Base-by-base conservation (phyloP, 495 filamentous ascomycete species). In the Aspergillus coremiiformis region DNA sequence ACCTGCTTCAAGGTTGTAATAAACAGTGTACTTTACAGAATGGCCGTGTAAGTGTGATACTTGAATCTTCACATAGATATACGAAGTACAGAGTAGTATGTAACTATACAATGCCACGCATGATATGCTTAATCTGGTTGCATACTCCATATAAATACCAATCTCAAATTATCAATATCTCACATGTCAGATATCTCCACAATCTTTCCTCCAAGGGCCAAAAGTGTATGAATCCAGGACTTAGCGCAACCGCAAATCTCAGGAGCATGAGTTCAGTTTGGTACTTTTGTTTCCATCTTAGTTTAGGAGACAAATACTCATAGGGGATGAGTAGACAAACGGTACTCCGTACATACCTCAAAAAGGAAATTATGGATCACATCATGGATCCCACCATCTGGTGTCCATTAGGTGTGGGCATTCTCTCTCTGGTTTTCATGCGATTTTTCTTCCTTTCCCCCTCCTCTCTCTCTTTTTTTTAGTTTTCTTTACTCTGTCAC, bases 41-140 rank as follows among this genome's bases (percentile, higher is more conserved):
- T 17, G 37, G 17, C 17, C 21, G 17, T 20, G 37, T 41, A 41
- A 10, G 19, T 20, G 37, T 21, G 37, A 41, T 41, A 20, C 17
- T 20, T 41, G 5, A 41, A 21, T 11, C 1, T 7, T 21, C 37
- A 21, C n/a, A n/a, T n/a, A n/a, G n/a, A n/a, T n/a, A n/a, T n/a
- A n/a, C n/a, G n/a, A n/a, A n/a, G n/a, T n/a, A n/a, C n/a, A n/a
- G n/a, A n/a, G n/a, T n/a, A n/a, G n/a, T n/a, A n/a, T n/a, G n/a
- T n/a, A 41, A 5, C 14, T 41, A 17, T 19, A 22, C n/a, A 6
- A 46, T 47, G 20, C 32, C 15, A 47, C 35, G 37, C 37, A 35
- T 47, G 44, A 35, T 33, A 47, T 47, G 44, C 44, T 47, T 47
- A 35, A 47, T 47, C 4, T 33, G 44, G 44, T 27, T 33, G 44